Percentiles rank a stretch among this genome's conserved stretches.
These are phyloP conservation scores for Shiraia sp. DNA, from an alignment of 2,329 filamentous ascomycete species.

Conservation along the genomic window DNA sequence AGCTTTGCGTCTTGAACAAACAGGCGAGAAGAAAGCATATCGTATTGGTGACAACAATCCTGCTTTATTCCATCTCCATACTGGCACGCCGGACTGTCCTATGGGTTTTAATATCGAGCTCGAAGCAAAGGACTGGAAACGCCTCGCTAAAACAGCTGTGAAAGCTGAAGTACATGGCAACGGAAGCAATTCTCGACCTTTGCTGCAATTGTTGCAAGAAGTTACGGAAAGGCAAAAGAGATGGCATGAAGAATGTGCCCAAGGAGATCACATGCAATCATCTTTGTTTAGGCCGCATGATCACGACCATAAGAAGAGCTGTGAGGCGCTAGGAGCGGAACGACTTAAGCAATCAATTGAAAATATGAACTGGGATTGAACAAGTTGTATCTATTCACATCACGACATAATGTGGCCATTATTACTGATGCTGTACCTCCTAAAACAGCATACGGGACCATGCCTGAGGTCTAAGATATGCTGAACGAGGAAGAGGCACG, in stretches of 20 bases:
- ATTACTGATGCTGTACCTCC: background rate
- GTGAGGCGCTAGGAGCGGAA: conserved; percentile 19
- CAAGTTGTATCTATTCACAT: background rate
- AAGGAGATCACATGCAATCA: conserved; percentile 20
- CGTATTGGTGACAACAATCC: conserved; percentile 49
- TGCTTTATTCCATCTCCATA: conserved; percentile 48
- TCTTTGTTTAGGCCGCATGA: conserved; percentile 19
- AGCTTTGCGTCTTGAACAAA: conserved; percentile 33
- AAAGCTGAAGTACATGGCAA: conserved; percentile 49
- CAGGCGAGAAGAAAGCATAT: conserved; percentile 46
- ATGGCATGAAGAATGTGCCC: conserved; percentile 43
- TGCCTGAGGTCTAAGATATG: too few relatives aligned
- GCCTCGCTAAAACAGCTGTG: conserved; percentile 51
- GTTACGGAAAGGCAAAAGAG: conserved; percentile 48
- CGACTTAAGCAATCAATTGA: conserved; percentile 18
- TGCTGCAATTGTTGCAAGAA: conserved; percentile 43
- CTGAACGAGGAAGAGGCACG: too few relatives aligned
- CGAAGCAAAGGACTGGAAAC: conserved; percentile 48
- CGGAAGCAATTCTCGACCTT: conserved; percentile 27
- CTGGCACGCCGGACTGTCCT: conserved; percentile 47
- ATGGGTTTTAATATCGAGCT: conserved; percentile 52
- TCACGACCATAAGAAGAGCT: conserved; percentile 5
- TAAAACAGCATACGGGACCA: too few relatives aligned
- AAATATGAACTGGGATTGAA: conserved; percentile 17
- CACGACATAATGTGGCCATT: background rate